Evolutionary conservation across 2,329 filamentous ascomycete genomes (phyloP).

Genomic region (Xylariaceae sp.): DNA sequence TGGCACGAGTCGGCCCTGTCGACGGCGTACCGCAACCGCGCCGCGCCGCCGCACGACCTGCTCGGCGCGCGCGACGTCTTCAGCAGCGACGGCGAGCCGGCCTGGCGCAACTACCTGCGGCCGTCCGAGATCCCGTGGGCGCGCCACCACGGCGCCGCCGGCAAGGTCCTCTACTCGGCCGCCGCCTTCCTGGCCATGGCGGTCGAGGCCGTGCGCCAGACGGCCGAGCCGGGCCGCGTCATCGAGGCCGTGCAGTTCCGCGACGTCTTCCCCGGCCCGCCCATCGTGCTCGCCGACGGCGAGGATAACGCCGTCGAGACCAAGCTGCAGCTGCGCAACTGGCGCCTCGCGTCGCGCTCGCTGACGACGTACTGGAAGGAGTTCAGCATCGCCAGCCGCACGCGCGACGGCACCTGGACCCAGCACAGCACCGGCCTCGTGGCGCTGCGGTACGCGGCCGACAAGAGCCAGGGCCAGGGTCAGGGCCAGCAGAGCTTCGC

Average conservation of each 20-base stretch:
- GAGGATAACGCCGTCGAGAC: conserved; percentile 20
- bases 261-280: conserved; percentile 21
- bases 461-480: conserved; percentile 14
- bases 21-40: conserved; percentile 25
- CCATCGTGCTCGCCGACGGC: conserved; percentile 17
- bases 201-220: conserved; percentile 26
- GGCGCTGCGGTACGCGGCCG: conserved; percentile 17
- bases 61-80: conserved; percentile 27
- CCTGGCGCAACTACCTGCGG: conserved; percentile 30
- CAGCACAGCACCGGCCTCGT: conserved; percentile 22
- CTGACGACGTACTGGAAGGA: conserved; percentile 23
- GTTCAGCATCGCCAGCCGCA: conserved; percentile 19
- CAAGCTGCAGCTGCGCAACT: conserved; percentile 21
- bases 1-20: conserved; percentile 31
- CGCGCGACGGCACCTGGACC: conserved; percentile 19
- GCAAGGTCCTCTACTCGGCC: conserved; percentile 41
- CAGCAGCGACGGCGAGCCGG: conserved; percentile 22
- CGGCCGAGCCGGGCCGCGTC: conserved; percentile 15
- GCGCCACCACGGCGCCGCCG: conserved; percentile 40
- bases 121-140: conserved; percentile 34
- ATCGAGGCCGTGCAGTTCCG: conserved; percentile 24
- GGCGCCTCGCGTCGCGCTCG: conserved; percentile 19
- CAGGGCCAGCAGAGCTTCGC: conserved; percentile 12
- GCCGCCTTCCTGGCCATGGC: conserved; percentile 30
- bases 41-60: conserved; percentile 30